phyloP scores from a whole-genome alignment of 768 basidiomycete species.

The Boletus reticuloceps region DNA sequence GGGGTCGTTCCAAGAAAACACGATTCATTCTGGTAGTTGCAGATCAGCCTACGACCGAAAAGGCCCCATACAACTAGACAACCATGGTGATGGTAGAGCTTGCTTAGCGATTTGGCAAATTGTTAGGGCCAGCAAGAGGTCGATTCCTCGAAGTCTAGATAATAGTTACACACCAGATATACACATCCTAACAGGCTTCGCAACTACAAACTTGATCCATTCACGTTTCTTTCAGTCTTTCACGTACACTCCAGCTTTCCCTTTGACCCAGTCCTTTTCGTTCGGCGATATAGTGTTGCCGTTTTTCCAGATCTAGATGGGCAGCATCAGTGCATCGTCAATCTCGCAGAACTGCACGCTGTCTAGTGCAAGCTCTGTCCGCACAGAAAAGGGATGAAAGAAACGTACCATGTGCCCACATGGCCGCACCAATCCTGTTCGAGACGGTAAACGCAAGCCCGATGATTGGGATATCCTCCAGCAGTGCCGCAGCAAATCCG shows the following conservation, averaged over 20 bases:
- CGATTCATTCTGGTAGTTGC: no score
- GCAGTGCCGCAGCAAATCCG: slow-evolving; percentile 78
- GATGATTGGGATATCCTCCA: slow-evolving; percentile 79
- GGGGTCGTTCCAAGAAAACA: no score
- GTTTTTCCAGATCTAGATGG: slow-evolving; percentile 58
- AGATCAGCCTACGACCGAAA: no score
- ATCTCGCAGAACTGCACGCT: no score
- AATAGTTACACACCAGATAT: no score
- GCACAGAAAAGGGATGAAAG: no score
- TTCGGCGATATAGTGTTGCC: slow-evolving; percentile 45
- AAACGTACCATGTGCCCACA: slow-evolving; percentile 82
- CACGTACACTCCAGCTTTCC: not conserved
- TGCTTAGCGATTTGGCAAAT: no score
- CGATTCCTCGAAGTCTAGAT: no score
- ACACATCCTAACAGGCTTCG: not conserved
- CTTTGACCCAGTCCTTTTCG: not conserved
- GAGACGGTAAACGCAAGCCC: slow-evolving; percentile 83
- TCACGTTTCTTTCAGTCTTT: slow-evolving; percentile 2
- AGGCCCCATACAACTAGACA: no score
- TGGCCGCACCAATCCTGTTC: slow-evolving; percentile 87
- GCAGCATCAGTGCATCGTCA: not conserved
- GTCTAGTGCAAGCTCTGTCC: slow-evolving; percentile 48
- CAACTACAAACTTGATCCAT: not conserved
- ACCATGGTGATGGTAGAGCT: no score
- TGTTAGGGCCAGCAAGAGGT: no score